These are phyloP conservation scores for Penicillium odoratum DNA, from an alignment of 495 filamentous ascomycete species.

Conservation along the genomic window DNA sequence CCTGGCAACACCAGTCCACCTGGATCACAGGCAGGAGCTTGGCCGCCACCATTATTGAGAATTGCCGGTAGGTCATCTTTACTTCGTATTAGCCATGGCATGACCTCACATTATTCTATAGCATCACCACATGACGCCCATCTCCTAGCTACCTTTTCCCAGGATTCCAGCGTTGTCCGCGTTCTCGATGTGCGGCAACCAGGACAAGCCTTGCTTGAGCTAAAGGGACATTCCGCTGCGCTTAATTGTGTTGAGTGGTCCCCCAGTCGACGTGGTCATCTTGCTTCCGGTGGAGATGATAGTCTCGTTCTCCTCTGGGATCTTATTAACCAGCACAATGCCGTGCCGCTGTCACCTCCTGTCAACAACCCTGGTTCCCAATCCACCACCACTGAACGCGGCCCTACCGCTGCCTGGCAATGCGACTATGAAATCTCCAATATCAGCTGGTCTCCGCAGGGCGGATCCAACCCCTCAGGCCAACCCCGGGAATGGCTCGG, in stretches of 20 bases:
- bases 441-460: constrained; percentile 89
- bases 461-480: constrained; percentile 56
- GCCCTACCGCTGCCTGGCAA: constrained; percentile 82
- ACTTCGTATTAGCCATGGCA: not conserved
- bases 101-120: constrained; percentile 11
- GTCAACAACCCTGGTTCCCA: constrained; percentile 35
- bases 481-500: constrained; percentile 92
- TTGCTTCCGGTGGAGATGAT: constrained; percentile 93
- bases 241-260: constrained; percentile 97
- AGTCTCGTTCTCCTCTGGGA: constrained; percentile 92
- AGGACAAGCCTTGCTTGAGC: constrained; percentile 88
- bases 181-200: constrained; percentile 97
- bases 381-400: constrained; percentile 48
- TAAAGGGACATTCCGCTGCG: constrained; percentile 84
- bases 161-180: constrained; percentile 88
- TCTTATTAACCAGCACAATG: constrained; percentile 67
- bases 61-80: constrained; percentile 58
- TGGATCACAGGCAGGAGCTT: constrained; percentile 71
- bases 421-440: constrained; percentile 97
- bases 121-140: constrained; percentile 96
- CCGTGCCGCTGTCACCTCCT: constrained; percentile 43
- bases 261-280: constrained; percentile 76
- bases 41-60: constrained; percentile 81
- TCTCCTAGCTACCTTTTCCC: constrained; percentile 92
- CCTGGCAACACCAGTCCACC: constrained; percentile 62